Base-by-base conservation (phyloP, 371 early-diverging fungal species). In the Mycotypha africana region DNA sequence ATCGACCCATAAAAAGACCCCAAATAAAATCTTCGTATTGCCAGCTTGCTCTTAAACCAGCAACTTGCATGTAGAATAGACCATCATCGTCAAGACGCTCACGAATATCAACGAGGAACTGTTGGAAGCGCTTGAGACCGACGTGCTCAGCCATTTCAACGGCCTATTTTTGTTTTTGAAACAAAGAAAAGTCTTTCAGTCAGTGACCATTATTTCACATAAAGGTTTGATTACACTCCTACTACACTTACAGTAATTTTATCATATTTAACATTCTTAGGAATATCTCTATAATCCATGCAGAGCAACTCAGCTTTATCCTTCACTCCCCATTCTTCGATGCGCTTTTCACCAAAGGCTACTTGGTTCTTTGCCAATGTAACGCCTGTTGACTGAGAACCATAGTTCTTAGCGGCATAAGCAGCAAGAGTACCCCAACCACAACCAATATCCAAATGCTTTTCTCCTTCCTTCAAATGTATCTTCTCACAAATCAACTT, bases 61-160 rank as follows among this genome's bases (percentile, higher is more conserved):
- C 97, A 48, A 96, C 91, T 78, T 97, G 97, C 68, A 97, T 70
- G 77, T 81, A 97, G 79, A 95, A 95, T 41, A 97, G 62, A 57
- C 98, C 98, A 75, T 97, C 97, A 64, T 97, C 98, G 62, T 93
- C 89, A 40, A 97, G 74, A 79, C 94, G 81, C 36, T 93, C 94
- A 63, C 83, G 81, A 53, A 96, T 88, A 74, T 97, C 96, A 36
- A 67, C 59, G 70, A 97, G 67, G 75, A 97, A 96, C 47, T 84
- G 81, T 39, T 85, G 81, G 87, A 95, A 96, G 56, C 86, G 83
- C 63, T 86, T 83, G 48, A 96, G 79, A 60, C 97, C 98, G 34
- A 97, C 96, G 64, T 96, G 98, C 78, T 97, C 97, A 56, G 98
- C 94, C 97, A 97, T 96, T 64, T 95, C 96, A 53, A 97, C 84